Percentiles rank a stretch among this genome's conserved stretches.
Conservation (phyloP, 805 yeast genomes). For the Saccharomycopsis sp. region DNA sequence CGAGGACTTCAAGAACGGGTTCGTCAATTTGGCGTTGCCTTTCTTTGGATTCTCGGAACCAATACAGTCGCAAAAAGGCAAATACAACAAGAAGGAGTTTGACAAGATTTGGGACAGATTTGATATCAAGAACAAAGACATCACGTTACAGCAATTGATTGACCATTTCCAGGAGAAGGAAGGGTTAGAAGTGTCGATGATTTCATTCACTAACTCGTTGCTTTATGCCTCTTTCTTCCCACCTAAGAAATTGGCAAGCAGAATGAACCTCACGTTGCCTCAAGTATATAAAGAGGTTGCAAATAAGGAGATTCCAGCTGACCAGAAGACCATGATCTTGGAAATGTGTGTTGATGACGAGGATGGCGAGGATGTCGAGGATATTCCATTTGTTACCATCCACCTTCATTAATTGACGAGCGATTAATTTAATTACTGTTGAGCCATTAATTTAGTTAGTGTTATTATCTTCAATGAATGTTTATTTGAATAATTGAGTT, state of each 20-base stretch:
- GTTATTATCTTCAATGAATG: no score
- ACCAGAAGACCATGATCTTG: conserved; percentile 70
- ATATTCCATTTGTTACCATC: conserved; percentile 80
- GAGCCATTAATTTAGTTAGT: no score
- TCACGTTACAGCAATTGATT: conserved; percentile 67
- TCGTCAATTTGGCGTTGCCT: conserved; percentile 86
- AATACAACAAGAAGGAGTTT: conserved; percentile 69
- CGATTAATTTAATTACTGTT: no score
- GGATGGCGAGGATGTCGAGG: conserved; percentile 84
- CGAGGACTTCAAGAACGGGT: conserved; percentile 89
- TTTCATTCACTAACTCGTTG: conserved; percentile 83
- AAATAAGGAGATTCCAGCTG: conserved; percentile 70
- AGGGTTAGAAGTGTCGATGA: conserved; percentile 84
- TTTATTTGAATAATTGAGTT: no score
- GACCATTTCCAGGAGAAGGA: conserved; percentile 74
- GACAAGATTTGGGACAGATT: conserved; percentile 96
- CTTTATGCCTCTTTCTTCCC: conserved; percentile 93
- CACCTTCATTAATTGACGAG: no score
- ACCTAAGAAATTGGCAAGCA: conserved; percentile 78
- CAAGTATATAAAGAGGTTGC: conserved; percentile 78
- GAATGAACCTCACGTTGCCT: conserved; percentile 60
- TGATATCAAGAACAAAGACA: conserved; percentile 61
- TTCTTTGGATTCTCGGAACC: conserved; percentile 98
- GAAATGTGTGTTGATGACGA: conserved; percentile 91
- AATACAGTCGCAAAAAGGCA: conserved; percentile 73